Evolutionary conservation across 225 moss, liverwort and hornwort genomes (phyloP), one percentile per base, ranked within the genome.

Genomic region (Bryoerythrophyllum caledonicum): DNA sequence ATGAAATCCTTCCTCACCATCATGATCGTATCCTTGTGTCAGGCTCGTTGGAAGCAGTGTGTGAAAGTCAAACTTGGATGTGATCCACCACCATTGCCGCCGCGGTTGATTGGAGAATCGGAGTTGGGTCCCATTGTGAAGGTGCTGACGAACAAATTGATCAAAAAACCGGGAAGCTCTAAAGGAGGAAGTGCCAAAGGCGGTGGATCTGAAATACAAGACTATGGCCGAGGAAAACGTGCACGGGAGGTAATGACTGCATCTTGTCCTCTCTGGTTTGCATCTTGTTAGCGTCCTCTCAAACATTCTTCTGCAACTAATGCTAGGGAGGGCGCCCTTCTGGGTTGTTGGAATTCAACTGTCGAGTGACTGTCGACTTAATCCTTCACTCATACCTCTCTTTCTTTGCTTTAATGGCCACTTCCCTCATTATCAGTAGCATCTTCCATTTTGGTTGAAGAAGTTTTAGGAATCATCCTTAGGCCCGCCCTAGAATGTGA

Each of bases 191-290:
- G 60, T 68, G 77, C 80, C 8, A 84, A 84, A 81, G 79, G 83
- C 57, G 71, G 86, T 43, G 19, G 82, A 82, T 79, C 85, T 61
- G 95, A 93, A 82, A 82, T 82, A 49, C 88, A 89, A 71, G 89
- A 95, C 68, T 95, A 95, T 68, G 99, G 99, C 73, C 85, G 99
- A 82, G 99, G 99, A 70, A 99, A 99, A 74, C 90, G 99, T 55
- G 84, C 91, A 25, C 85, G 99, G 56, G 95, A 99, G 95, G 99
- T 99, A 76, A 70, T 10, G 65, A 27, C 7, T 63, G 32, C 59
- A 26, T 63, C 40, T 67, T 65, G n/a, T 66, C 54, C 44, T 54
- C 24, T n/a, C 3, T 14, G 48, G 20, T 54, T 65, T 67, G 63
- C 54, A 66, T 37, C 4, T 21, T 53, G 19, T 40, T 5, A 54